Percentiles rank a stretch among this genome's conserved stretches.
Evolutionary conservation across 2,329 filamentous ascomycete species (phyloP).

Genomic region (Cercospora sp.): DNA sequence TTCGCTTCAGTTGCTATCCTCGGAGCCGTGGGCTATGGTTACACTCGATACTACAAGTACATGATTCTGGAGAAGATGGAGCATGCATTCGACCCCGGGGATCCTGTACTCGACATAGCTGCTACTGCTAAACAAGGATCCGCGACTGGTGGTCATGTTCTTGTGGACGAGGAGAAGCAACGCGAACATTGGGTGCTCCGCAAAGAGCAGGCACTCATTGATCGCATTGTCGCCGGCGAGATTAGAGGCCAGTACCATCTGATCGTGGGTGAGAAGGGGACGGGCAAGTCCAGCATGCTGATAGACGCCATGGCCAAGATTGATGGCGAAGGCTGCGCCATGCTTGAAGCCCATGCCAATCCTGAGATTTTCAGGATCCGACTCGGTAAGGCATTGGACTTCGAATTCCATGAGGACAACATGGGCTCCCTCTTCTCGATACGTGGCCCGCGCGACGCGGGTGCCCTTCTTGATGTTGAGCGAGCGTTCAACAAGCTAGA

Average conservation of each 20-base stretch:
- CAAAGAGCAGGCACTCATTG: conserved; percentile 76
- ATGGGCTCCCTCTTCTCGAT: conserved; percentile 96
- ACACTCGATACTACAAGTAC: conserved; percentile 66
- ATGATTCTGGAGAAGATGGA: conserved; percentile 90
- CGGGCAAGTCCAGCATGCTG: conserved; percentile 95
- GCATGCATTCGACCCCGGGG: conserved; percentile 86
- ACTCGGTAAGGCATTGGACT: conserved; percentile 61
- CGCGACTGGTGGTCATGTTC: conserved; percentile 27
- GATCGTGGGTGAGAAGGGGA: conserved; percentile 91
- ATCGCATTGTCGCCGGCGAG: conserved; percentile 76
- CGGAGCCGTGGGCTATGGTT: conserved; percentile 66
- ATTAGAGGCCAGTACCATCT: conserved; percentile 83
- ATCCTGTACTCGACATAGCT: conserved; percentile 66
- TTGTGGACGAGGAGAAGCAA: conserved; percentile 45
- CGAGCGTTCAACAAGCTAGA: conserved; percentile 96
- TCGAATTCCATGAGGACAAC: conserved; percentile 96
- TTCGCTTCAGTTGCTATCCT: conserved; percentile 53
- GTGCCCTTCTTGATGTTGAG: conserved; percentile 90
- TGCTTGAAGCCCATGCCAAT: conserved; percentile 96
- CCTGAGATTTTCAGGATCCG: conserved; percentile 92
- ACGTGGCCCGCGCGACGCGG: conserved; percentile 85
- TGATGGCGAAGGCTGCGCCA: conserved; percentile 82
- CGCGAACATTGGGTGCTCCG: conserved; percentile 79
- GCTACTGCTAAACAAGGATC: conserved; percentile 46
- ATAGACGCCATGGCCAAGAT: conserved; percentile 93